phyloP scores from a whole-genome alignment of 2,329 filamentous ascomycete genomes.

The Hymenoscyphus infarciens region DNA sequence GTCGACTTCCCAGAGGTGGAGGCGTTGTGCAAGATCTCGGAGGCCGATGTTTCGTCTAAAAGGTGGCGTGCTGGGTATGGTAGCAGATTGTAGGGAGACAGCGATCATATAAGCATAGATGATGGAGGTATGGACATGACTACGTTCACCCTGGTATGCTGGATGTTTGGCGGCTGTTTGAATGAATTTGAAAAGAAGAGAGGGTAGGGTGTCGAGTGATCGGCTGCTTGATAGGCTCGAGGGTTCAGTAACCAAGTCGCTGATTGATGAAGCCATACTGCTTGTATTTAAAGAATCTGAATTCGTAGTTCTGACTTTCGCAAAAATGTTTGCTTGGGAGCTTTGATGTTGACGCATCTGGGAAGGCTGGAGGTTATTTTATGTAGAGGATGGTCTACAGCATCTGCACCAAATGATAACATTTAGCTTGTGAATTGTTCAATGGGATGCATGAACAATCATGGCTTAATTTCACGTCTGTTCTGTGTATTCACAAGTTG shows the following conservation, averaged over 20 bases:
- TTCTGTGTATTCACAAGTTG: not conserved
- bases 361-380: not conserved
- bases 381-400: not conserved
- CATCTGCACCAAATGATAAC: too few relatives aligned
- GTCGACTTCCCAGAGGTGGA: slow-evolving; percentile 3
- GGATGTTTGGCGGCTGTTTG: not conserved
- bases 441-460: not conserved
- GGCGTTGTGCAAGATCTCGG: slow-evolving; percentile 3
- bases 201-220: not conserved
- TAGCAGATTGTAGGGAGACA: not conserved
- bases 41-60: slow-evolving; percentile 1
- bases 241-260: not conserved
- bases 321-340: not conserved
- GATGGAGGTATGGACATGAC: not conserved
- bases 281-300: not conserved
- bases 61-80: not conserved
- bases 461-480: not conserved
- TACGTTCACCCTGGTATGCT: not conserved
- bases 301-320: not conserved
- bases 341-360: not conserved
- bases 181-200: slow-evolving; percentile 1
- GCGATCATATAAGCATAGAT: not conserved
- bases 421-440: not conserved
- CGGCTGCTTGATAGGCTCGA: not conserved
- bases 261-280: not conserved